These are phyloP conservation scores for Sphaerosporella brunnea DNA, from an alignment of 495 filamentous ascomycete species.

Conservation along the genomic window DNA sequence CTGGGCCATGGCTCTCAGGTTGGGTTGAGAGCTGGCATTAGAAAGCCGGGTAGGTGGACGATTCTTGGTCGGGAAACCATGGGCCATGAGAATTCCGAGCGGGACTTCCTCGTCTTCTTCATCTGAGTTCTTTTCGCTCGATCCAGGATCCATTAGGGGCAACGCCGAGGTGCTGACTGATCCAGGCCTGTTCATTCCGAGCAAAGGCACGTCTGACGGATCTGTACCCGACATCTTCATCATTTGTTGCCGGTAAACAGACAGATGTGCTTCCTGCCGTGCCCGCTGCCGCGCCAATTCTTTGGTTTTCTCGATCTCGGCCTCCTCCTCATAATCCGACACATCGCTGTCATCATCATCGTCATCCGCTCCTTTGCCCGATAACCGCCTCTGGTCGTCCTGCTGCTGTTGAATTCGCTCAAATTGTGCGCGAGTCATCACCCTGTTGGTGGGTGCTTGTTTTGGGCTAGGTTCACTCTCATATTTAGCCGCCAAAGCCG, in stretches of 20 bases:
- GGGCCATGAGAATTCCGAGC: slow-evolving; percentile 70
- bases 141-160: slow-evolving; percentile 16
- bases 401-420: slow-evolving; percentile 68
- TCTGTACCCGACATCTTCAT: slow-evolving; percentile 78
- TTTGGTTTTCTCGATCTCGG: slow-evolving; percentile 58
- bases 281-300: slow-evolving; percentile 56
- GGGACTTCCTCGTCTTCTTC: slow-evolving; percentile 82
- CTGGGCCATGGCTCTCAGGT: slow-evolving; percentile 34
- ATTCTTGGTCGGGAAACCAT: slow-evolving; percentile 77
- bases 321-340: slow-evolving; percentile 60
- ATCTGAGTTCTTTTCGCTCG: slow-evolving; percentile 33
- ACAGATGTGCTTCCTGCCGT: slow-evolving; percentile 80
- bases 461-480: slow-evolving; percentile 28
- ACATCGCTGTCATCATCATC: slow-evolving; percentile 38
- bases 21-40: slow-evolving; percentile 47
- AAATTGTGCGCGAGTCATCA: slow-evolving; percentile 81
- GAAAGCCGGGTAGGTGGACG: slow-evolving; percentile 57
- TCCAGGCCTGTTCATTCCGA: slow-evolving; percentile 26
- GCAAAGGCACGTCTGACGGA: slow-evolving; percentile 27
- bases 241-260: slow-evolving; percentile 88
- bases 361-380: slow-evolving; percentile 27
- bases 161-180: slow-evolving; percentile 42
- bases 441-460: slow-evolving; percentile 40
- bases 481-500: slow-evolving; percentile 37
- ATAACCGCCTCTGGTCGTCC: slow-evolving; percentile 43